Evolutionary conservation across 208 protist species (phyloP), one percentile per base, ranked within the genome.

Genomic region (Trypanosoma platydactyli): DNA sequence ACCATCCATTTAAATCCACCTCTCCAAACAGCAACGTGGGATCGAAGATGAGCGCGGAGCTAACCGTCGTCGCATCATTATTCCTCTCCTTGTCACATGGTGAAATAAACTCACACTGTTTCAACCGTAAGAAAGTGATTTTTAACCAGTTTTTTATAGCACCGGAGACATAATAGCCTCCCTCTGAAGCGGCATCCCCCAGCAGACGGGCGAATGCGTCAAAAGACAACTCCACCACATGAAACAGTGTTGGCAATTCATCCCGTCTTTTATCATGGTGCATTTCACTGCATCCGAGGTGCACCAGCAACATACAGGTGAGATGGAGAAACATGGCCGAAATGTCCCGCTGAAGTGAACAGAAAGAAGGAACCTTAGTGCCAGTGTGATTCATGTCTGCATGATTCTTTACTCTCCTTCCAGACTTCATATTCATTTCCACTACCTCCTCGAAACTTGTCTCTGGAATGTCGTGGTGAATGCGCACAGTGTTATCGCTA

Each of bases 231-330:
- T 68, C 53, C 5, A 75, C 24, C 9, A 68, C 69, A 52, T 42
- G 33, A 61, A 75, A 75, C 30, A 45, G 46, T 20, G 52, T 63
- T 2, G 30, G 45, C 3, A 62, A 22, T 27, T 64, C 66, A 13
- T 60, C 51, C 0, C 40, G 3, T 18, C 59, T 18, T 16, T 59
- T 50, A 20, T 20, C 16, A 50, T 16, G 27, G 15, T 22, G 24
- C 41, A 27, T 12, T 40, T 60, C 54, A 25, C 60, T 48, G 44
- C 50, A 67, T 22, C 69, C 55, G 5, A 75, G n/a, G 40, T 75
- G 60, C 29, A 66, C 69, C 13, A 75, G 46, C 9, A 75, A 48
- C 45, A 68, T 64, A 35, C 69, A 75, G 1, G 69, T 25, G 50
- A 64, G 62, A 33, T 75, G 69, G 27, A 69, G 20, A 40, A 67